Percentiles rank a stretch among this genome's conserved stretches.
Evolutionary conservation across 371 early-diverging fungal genomes (phyloP).

Genomic region (Syncephalis plumigaleata): DNA sequence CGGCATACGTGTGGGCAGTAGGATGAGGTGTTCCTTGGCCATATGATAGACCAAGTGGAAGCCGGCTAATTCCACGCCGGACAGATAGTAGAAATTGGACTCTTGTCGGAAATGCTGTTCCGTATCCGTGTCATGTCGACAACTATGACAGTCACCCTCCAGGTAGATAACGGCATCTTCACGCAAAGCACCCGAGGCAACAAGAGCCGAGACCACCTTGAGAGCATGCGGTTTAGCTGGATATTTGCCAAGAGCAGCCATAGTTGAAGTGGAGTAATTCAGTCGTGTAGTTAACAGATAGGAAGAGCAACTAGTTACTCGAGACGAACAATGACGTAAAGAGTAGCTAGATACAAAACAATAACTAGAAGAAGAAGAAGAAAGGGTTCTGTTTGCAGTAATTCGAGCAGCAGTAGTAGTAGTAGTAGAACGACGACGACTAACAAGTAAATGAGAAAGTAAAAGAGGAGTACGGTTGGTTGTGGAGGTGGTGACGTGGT

Average conservation of each 20-base stretch:
- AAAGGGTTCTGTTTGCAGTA: too few relatives aligned
- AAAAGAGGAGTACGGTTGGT: too few relatives aligned
- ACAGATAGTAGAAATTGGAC: conserved; percentile 32
- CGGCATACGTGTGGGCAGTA: conserved; percentile 24
- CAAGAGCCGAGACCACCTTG: conserved; percentile 38
- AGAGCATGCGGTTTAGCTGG: conserved; percentile 42
- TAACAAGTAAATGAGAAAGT: too few relatives aligned
- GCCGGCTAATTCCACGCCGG: conserved; percentile 31
- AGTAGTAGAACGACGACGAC: too few relatives aligned
- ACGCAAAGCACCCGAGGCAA: conserved; percentile 3
- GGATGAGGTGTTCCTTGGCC: conserved; percentile 12
- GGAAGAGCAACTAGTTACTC: too few relatives aligned
- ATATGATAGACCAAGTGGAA: conserved; percentile 25
- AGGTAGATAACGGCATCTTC: conserved; percentile 45
- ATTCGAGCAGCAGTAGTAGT: too few relatives aligned
- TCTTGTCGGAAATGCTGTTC: conserved; percentile 22
- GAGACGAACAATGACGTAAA: too few relatives aligned
- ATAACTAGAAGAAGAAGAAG: too few relatives aligned
- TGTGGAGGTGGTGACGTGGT: too few relatives aligned
- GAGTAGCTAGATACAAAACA: too few relatives aligned
- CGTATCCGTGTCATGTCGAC: conserved; percentile 59
- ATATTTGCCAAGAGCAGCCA: conserved; percentile 6
- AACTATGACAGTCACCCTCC: conserved; percentile 34
- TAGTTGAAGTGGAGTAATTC: too few relatives aligned
- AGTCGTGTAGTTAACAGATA: too few relatives aligned